Conservation (phyloP, 257 asterid genomes). For the Nicotiana benthamiana region DNA sequence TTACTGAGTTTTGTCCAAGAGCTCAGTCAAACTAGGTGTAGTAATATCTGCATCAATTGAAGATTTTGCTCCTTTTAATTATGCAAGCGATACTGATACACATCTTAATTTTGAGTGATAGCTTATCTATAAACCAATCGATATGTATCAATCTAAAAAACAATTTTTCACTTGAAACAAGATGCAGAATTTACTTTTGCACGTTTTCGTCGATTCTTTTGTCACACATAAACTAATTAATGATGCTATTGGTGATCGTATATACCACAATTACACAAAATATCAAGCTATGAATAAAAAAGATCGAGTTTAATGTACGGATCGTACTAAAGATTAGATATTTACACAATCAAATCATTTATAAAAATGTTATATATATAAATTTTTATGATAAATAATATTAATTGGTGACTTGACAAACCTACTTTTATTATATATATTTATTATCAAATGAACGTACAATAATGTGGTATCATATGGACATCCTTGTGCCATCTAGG, state of each 20-base stretch:
- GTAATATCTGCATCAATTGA: no score
- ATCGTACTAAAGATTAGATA: no score
- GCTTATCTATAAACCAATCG: not conserved
- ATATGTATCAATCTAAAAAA: not conserved
- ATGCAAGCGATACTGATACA: not conserved
- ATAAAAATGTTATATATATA: not conserved
- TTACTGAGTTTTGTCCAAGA: no score
- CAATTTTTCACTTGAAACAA: not conserved
- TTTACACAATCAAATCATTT: not conserved
- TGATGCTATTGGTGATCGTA: not conserved
- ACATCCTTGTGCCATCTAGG: not conserved
- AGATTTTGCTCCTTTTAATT: no score
- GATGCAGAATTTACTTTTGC: not conserved
- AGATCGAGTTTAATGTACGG: no score
- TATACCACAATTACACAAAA: not conserved
- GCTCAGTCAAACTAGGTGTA: no score
- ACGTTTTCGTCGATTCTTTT: not conserved
- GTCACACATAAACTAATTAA: not conserved
- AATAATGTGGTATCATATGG: not conserved
- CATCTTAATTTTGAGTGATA: not conserved
- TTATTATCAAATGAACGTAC: not conserved
- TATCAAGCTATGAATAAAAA: not conserved
- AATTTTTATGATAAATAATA: not conserved
- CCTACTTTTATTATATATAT: not conserved
- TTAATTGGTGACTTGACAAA: no score